These are phyloP conservation scores for Pistacia integerrima DNA, from an alignment of 345 rosid genomes.

Conservation along the genomic window DNA sequence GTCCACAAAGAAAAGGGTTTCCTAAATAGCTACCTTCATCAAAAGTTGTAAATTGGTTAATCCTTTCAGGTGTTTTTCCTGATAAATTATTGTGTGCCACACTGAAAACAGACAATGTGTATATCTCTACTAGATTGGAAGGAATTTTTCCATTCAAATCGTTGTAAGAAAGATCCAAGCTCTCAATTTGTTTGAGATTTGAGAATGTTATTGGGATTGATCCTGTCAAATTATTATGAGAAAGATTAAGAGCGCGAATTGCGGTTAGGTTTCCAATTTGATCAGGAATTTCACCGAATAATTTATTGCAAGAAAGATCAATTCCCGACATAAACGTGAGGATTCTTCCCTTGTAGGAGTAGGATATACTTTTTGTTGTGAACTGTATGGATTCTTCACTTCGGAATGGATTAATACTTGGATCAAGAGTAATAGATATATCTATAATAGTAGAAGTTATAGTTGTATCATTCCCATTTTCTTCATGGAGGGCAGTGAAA, in stretches of 20 bases:
- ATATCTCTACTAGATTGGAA: no score
- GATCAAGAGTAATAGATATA: no score
- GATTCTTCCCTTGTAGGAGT: constrained; percentile 14
- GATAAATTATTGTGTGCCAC: constrained; percentile 20
- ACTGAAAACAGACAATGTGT: no score
- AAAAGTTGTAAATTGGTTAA: not conserved
- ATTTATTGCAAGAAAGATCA: constrained; percentile 40
- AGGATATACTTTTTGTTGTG: constrained; percentile 13
- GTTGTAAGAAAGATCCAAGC: constrained; percentile 31
- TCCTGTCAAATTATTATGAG: constrained; percentile 35
- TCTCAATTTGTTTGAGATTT: constrained; percentile 28
- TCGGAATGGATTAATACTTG: no score
- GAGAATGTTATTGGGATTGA: constrained; percentile 32
- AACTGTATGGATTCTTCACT: not conserved
- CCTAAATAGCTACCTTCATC: not conserved
- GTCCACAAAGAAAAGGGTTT: not conserved
- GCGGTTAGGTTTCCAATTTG: constrained; percentile 26
- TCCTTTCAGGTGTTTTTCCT: not conserved
- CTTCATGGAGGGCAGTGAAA: no score
- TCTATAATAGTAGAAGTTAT: no score
- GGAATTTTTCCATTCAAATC: no score
- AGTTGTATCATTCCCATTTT: no score
- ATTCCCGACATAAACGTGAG: constrained; percentile 24
- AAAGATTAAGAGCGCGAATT: constrained; percentile 28
- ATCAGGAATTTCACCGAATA: constrained; percentile 30